A percentile compares a stretch with the other conserved stretches of the same genome.
phyloP scores from a whole-genome alignment of 2,329 filamentous ascomycete species.

The Lasiodiplodia theobromae region DNA sequence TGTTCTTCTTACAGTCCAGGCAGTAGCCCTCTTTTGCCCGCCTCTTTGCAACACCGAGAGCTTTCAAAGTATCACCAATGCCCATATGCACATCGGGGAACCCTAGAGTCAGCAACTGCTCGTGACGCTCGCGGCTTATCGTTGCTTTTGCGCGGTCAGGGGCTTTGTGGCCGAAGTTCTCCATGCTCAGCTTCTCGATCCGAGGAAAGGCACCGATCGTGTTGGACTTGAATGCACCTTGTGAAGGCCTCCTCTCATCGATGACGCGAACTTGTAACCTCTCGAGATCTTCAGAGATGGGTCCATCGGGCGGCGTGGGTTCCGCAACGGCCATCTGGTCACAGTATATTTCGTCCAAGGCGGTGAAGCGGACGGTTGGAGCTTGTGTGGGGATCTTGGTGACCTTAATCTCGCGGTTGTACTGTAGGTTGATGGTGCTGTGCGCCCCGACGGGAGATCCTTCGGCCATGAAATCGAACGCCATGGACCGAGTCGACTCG shows the following conservation, averaged over 20 bases:
- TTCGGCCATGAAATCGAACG: conserved; percentile 66
- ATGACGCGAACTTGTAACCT: conserved; percentile 33
- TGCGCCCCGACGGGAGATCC: conserved; percentile 55
- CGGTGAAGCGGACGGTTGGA: conserved; percentile 51
- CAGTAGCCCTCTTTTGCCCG: conserved; percentile 65
- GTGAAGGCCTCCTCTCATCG: conserved; percentile 2
- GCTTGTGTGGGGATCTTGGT: conserved; percentile 55
- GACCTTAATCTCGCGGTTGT: conserved; percentile 59
- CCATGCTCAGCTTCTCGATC: conserved; percentile 43
- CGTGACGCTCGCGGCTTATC: conserved; percentile 45
- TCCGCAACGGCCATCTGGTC: conserved; percentile 42
- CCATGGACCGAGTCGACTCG: conserved; percentile 60
- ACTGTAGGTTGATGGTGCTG: conserved; percentile 60
- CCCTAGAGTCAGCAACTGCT: conserved; percentile 45
- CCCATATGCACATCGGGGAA: conserved; percentile 45
- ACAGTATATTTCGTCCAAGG: conserved; percentile 52
- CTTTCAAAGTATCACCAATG: conserved; percentile 44
- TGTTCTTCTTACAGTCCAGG: conserved; percentile 69
- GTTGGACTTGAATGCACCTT: conserved; percentile 13
- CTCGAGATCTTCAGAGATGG: conserved; percentile 44
- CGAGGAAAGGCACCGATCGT: conserved; percentile 31
- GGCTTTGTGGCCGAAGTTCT: conserved; percentile 42
- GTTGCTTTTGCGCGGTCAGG: conserved; percentile 38
- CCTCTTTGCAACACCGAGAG: conserved; percentile 52
- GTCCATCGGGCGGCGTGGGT: conserved; percentile 40